A percentile compares a stretch with the other conserved stretches of the same genome.
These are phyloP conservation scores for Puccinellia tenuiflora DNA, from an alignment of 176 grass and related monocot genomes.

Conservation along the genomic window DNA sequence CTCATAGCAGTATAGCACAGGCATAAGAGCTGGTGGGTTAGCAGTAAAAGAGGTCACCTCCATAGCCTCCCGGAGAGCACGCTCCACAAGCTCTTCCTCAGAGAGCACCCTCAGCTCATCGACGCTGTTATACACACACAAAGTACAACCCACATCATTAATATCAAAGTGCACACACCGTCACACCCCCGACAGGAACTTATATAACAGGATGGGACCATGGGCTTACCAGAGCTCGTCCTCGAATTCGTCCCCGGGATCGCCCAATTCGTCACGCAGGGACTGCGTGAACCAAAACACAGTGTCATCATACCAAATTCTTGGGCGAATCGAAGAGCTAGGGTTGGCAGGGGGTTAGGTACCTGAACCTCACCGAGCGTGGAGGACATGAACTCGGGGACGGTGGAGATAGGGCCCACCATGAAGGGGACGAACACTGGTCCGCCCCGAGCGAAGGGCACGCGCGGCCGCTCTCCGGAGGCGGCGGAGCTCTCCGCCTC, in stretches of 20 bases:
- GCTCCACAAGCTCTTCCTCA: conserved; percentile 72
- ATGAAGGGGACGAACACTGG: conserved; percentile 68
- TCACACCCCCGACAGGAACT: background rate
- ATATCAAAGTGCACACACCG: background rate
- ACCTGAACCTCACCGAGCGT: conserved; percentile 64
- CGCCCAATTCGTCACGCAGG: conserved; percentile 51
- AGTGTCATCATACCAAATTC: background rate
- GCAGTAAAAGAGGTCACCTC: conserved; percentile 33
- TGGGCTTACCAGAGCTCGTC: conserved; percentile 62
- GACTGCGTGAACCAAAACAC: conserved; percentile 15
- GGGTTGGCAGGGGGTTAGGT: background rate
- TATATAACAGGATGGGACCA: background rate
- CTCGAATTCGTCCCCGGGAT: conserved; percentile 41
- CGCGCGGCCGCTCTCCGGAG: conserved; percentile 19
- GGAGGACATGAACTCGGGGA: conserved; percentile 59
- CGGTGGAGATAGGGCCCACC: conserved; percentile 52
- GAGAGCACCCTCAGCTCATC: conserved; percentile 80
- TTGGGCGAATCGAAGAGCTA: background rate
- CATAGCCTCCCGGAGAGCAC: conserved; percentile 56
- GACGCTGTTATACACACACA: conserved; percentile 29
- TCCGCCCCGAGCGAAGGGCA: conserved; percentile 65
- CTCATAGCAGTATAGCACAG: background rate
- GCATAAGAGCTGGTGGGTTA: background rate
- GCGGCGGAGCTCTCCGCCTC: conserved; percentile 29
- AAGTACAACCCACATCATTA: background rate